phyloP scores from a whole-genome alignment of 2,329 filamentous ascomycete species.

The Fusarium metavorans region DNA sequence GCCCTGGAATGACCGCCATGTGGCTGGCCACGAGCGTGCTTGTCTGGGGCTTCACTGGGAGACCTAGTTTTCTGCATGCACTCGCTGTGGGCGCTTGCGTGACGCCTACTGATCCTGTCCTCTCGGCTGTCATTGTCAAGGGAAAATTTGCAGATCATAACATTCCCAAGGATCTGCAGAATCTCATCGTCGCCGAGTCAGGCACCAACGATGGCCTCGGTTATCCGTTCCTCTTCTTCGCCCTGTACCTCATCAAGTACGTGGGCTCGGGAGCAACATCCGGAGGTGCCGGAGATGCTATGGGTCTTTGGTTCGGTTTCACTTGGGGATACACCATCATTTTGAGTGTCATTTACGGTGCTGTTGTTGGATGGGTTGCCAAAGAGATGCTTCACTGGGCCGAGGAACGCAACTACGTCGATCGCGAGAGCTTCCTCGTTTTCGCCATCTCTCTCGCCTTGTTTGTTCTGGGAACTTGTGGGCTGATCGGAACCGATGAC shows the following conservation, averaged over 20 bases:
- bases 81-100: conserved; percentile 86
- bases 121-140: conserved; percentile 92
- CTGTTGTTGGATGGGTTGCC: conserved; percentile 81
- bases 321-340: conserved; percentile 88
- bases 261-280: conserved; percentile 61
- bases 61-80: conserved; percentile 80
- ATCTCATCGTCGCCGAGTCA: conserved; percentile 84
- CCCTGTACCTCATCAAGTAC: conserved; percentile 86
- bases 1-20: conserved; percentile 88
- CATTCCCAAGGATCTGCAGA: conserved; percentile 83
- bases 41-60: conserved; percentile 80
- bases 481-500: conserved; percentile 89
- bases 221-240: conserved; percentile 89
- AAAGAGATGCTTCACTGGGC: conserved; percentile 88
- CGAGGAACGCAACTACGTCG: conserved; percentile 83
- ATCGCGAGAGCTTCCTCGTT: conserved; percentile 87
- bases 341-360: conserved; percentile 82
- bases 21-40: conserved; percentile 86
- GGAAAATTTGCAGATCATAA: conserved; percentile 94
- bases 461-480: conserved; percentile 88
- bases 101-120: conserved; percentile 90
- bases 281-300: conserved; percentile 74
- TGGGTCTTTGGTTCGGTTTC: conserved; percentile 86
- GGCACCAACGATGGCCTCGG: conserved; percentile 91
- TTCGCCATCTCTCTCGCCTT: conserved; percentile 87